Evolutionary conservation across 768 basidiomycete genomes (phyloP), one percentile per base, ranked within the genome.

Genomic region (Baorangia bicolor): DNA sequence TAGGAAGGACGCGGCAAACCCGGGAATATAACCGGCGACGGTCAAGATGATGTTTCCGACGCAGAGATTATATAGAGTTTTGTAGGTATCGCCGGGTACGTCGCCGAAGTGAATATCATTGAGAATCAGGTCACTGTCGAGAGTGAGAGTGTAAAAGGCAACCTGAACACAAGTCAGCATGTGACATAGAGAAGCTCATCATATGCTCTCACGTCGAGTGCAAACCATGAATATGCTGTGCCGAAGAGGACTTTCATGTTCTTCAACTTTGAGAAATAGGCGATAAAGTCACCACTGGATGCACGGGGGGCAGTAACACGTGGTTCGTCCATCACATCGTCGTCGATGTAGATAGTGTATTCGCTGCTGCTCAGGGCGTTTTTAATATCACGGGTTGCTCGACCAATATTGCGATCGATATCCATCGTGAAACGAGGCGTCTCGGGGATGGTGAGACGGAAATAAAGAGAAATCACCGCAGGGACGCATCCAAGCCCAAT

Each of bases 371-470:
- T 71, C 39, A 92, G 64, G 58, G 88, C 86, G 42, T 78, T 78
- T 55, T 83, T 77, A 59, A 92, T 87, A 63, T 93, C 92, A 40
- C 78, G 72, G 1, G 82, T 58, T 8, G 90, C 92, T 64, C 87
- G 87, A 51, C 78, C 73, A 54, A 94, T 75, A 66, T 92, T 90
- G 21, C 75, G 76, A 70, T 91, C 88, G 58, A 94, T 82, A 75
- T 94, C 92, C 86, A 93, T 92, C 59, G 91, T 94, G 73, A 78
- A 84, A 53, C 92, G 90, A n/a, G 92, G 92, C 2, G 91, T 93
- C 70, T 94, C 91, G 18, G 91, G 90, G 68, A 94, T 90, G 21
- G 91, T 92, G 31, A 93, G 79, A 65, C 92, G 89, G 85, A 89
- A 93, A 77, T 92, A 93, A 45, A 93, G 82, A 16, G 90, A 90